Percentiles rank a stretch among this genome's conserved stretches.
Evolutionary conservation across 192 early-diverging fungal genomes (phyloP).

Genomic region (Rhizophagus sp.): DNA sequence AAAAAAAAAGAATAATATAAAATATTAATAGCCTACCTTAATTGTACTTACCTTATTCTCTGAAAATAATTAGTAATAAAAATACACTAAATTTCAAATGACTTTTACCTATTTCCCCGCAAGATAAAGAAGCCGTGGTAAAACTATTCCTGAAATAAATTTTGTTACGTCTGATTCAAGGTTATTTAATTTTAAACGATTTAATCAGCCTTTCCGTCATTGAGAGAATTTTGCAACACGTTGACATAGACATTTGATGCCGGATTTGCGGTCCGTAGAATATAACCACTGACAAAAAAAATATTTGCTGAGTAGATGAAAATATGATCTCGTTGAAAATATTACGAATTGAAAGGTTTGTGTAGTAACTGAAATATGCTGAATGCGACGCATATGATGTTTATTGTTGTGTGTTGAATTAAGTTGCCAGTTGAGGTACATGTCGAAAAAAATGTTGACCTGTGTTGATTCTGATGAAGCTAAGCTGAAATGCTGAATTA

Average conservation of each 20-base stretch:
- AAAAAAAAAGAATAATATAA: too few species aligned
- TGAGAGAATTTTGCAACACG: not conserved
- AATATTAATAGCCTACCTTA: too few species aligned
- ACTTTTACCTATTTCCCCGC: not conserved
- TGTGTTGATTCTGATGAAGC: slow-evolving; percentile 28
- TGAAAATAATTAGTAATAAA: too few species aligned
- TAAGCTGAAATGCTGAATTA: slow-evolving; percentile 23
- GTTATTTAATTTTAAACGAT: not conserved
- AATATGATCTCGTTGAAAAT: not conserved
- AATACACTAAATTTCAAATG: not conserved
- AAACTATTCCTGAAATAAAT: not conserved
- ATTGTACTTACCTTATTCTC: too few species aligned
- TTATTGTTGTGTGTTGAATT: slow-evolving; percentile 27
- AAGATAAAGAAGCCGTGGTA: not conserved
- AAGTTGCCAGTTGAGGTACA: slow-evolving; percentile 31
- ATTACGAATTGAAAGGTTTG: not conserved
- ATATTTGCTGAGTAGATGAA: slow-evolving; percentile 1
- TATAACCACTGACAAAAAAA: not conserved
- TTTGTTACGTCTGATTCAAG: not conserved
- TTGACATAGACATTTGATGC: not conserved
- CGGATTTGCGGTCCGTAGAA: not conserved
- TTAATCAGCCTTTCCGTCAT: not conserved
- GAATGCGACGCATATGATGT: slow-evolving; percentile 28
- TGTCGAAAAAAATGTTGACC: slow-evolving; percentile 26
- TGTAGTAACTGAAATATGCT: slow-evolving; percentile 23